Base-by-base conservation (phyloP, 2,329 filamentous ascomycete genomes). In the Exophiala sp. region DNA sequence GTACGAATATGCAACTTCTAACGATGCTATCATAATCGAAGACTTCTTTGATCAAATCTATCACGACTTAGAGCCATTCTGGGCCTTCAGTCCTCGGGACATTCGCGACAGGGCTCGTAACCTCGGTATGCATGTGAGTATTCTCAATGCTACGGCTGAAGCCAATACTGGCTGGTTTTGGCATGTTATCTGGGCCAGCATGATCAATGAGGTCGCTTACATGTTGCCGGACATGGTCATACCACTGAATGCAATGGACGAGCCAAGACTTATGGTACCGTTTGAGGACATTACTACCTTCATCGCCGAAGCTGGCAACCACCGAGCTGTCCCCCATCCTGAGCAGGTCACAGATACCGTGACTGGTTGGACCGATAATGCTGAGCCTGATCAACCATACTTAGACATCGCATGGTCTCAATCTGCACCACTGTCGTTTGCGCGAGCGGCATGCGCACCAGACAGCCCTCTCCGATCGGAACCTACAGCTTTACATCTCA, bases 11-110 rank as follows among this genome's bases (percentile, higher is more conserved):
- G 77, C 78, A 6, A 62, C 68, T 32, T 65, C 68, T 9, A 63
- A 73, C 42, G 64, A 72, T 47, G 70, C 74, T 1, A 35, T 78
- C 29, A 66, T 79, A 1, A 65, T 79, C 4, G 77, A 79, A 60
- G 72, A 76, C 5, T 74, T 78, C 57, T 79, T 77, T 59, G 76
- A 79, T 54, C 75, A 75, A 54, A 76, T 80, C 8, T 77, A 79
- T 61, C 63, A 75, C 52, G 77, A 79, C 51, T 47, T 79, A 21
- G 68, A 65, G 24, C 76, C 77, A 0, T 79, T 77, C 58, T 79
- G 78, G 77, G 75, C 69, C 5, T 52, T 78, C 1, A 57, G 69
- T 3, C 67, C 77, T 3, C 64, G 64, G 36, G 63, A 71, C 21
- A 71, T 79, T 21, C 52, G 52, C 14, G 18, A 20, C 2, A 39